Evolutionary conservation across 2,329 filamentous ascomycete species (phyloP).

Genomic region (Helotiales sp.): DNA sequence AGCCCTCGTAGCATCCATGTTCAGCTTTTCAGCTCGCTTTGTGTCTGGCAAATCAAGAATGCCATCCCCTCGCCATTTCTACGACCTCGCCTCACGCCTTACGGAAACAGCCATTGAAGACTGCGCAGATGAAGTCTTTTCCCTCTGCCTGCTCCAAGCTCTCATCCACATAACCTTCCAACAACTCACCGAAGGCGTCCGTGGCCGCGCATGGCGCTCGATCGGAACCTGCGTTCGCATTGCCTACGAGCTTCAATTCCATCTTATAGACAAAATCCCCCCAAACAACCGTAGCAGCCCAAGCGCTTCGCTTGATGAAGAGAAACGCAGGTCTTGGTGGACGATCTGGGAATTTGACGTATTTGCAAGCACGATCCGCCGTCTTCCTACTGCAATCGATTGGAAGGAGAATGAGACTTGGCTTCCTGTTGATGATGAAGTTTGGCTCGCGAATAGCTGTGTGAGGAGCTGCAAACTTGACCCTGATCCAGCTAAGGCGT

Average conservation of each 20-base stretch:
- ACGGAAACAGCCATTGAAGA: slow-evolving; percentile 42
- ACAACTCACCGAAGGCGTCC: slow-evolving; percentile 45
- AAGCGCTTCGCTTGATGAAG: slow-evolving; percentile 42
- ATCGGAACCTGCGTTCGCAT: slow-evolving; percentile 41
- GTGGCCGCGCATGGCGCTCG: slow-evolving; percentile 46
- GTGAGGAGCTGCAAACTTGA: slow-evolving; percentile 42
- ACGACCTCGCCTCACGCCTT: slow-evolving; percentile 34
- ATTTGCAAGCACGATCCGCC: slow-evolving; percentile 48
- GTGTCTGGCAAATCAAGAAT: background rate
- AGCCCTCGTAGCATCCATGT: slow-evolving; percentile 43
- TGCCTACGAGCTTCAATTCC: slow-evolving; percentile 31
- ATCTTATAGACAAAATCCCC: slow-evolving; percentile 23
- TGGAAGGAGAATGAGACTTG: slow-evolving; percentile 45
- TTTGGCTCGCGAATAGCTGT: slow-evolving; percentile 42
- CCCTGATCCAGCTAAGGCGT: slow-evolving; percentile 33
- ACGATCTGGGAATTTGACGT: slow-evolving; percentile 52
- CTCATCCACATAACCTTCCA: slow-evolving; percentile 44
- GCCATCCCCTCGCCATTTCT: slow-evolving; percentile 28
- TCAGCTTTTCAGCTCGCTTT: slow-evolving; percentile 40
- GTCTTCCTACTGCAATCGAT: slow-evolving; percentile 46
- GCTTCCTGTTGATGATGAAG: slow-evolving; percentile 45
- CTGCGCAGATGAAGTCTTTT: slow-evolving; percentile 43
- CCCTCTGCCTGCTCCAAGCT: slow-evolving; percentile 46
- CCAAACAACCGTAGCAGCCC: slow-evolving; percentile 20
- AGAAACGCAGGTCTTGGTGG: slow-evolving; percentile 48